Evolutionary conservation across 495 filamentous ascomycete genomes (phyloP), one percentile per base, ranked within the genome.

Genomic region (Lophiotrema nucula): DNA sequence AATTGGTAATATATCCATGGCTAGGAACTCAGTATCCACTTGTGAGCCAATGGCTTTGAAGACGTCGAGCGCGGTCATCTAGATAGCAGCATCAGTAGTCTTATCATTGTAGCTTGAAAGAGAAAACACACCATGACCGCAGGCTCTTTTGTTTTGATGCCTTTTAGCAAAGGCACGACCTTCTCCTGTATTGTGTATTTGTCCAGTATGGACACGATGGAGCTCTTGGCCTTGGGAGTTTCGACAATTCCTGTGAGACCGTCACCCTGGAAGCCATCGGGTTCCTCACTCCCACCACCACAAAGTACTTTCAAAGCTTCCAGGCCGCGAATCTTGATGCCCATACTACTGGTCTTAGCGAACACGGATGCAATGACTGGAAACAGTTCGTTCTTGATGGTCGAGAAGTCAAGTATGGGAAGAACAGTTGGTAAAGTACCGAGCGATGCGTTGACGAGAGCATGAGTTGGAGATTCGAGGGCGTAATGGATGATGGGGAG

Each of bases 121-220:
- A 23, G 15, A 24, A 13, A 19, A 42, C 64, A 37, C 69, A 73
- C 70, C 88, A 96, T 96, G 2, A 98, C 93, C 1, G 89, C 92
- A 0, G 93, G 93, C 66, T 98, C 93, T 66, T 95, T 97, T 0
- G 93, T 98, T 69, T 97, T 97, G 70, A 98, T 97, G 0, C 76
- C 90, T 66, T 88, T 90, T 50, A 98, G 78, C 3, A 96, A 76
- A 0, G 93, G 93, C 3, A 97, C 81, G 15, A 98, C 85, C 72
- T 95, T 97, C 69, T 97, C 93, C 67, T 98, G 95, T 64, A 97
- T 88, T 1, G 93, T 97, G 64, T 90, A 96, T 69, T 97, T 97
- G 72, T 98, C 93, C 27, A 98, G 76, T 16, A 90, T 90, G 1
- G 89, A 88, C 2, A 81, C 83, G 24, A 75, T 73, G 44, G 81